phyloP scores from a whole-genome alignment of 148 eudicot genomes.

The Salicornia ramosissima region DNA sequence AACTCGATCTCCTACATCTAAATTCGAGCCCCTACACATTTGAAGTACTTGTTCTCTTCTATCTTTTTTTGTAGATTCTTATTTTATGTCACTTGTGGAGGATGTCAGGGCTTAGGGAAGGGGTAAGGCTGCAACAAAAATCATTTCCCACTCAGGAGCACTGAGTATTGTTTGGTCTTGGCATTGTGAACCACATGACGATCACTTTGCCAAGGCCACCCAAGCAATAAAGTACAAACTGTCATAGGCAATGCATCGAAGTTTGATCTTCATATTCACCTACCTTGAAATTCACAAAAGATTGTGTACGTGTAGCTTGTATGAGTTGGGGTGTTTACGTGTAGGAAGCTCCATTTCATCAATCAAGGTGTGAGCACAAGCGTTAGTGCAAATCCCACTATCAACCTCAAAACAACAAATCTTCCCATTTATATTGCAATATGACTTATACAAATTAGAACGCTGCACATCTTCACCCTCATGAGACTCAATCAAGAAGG shows the following conservation, averaged over 20 bases:
- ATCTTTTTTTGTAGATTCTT: background rate
- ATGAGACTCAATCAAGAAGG: too few species aligned
- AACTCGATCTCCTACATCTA: too few species aligned
- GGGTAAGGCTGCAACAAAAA: background rate
- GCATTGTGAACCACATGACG: too few species aligned
- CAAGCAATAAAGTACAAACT: too few species aligned
- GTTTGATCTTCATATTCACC: too few species aligned
- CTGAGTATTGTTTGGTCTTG: too few species aligned
- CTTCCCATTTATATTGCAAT: background rate
- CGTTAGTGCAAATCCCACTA: background rate
- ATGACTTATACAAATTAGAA: background rate
- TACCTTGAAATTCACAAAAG: too few species aligned
- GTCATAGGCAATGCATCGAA: too few species aligned
- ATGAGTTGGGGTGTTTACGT: background rate
- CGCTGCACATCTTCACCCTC: background rate
- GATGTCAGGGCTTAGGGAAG: background rate
- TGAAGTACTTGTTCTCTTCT: background rate
- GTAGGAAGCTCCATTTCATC: background rate
- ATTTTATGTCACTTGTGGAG: too few species aligned
- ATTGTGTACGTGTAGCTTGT: background rate
- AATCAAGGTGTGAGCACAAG: background rate
- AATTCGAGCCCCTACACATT: background rate
- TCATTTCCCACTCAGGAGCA: background rate
- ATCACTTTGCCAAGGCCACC: too few species aligned
- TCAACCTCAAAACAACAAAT: background rate